Evolutionary conservation across 2,329 filamentous ascomycete genomes (phyloP), one percentile per base, ranked within the genome.

Genomic region (Scedosporium dehoogii): DNA sequence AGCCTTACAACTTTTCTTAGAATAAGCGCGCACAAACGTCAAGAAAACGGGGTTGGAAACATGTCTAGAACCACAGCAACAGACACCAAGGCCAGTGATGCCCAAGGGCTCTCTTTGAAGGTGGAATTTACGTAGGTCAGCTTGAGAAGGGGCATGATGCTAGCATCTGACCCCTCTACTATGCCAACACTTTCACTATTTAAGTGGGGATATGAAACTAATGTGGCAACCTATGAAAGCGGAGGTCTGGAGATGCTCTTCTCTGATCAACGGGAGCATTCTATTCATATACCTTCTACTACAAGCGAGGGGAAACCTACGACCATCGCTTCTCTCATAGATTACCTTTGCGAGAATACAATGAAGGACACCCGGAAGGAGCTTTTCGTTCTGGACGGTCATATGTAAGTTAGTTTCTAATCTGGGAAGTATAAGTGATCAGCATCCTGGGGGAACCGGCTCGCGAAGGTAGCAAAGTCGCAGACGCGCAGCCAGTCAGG

Each of bases 171-270:
- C 53, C 68, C 68, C 66, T 62, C 64, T 63, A 65, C 60, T 63
- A 55, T 59, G 56, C 66, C 63, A 63, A 63, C 63, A 63, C 63
- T 63, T 60, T 16, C 18, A 60, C 29, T 12, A 7, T 23, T 33
- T 44, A 10, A 4, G 42, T 27, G 23, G 53, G 53, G 56, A 33
- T 38, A 33, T 38, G 21, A 41, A 55, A 53, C 27, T 61, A 29
- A 60, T 42, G 33, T 46, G 21, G 23, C 18, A n/a, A 23, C 33
- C 14, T 46, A 33, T 53, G 25, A 56, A 68, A 92, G 94, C 66
- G 94, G 94, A 65, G 94, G 94, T 23, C 84, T 99, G 18, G 94
- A 99, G 77, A 89, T 96, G 78, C 87, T 99, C 67, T 99, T 99
- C 76, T 85, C 87, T 38, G 88, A 96, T 72, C 80, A 91, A 75